Conservation (phyloP, 345 rosid genomes). For the Eucalyptus urophylla region DNA sequence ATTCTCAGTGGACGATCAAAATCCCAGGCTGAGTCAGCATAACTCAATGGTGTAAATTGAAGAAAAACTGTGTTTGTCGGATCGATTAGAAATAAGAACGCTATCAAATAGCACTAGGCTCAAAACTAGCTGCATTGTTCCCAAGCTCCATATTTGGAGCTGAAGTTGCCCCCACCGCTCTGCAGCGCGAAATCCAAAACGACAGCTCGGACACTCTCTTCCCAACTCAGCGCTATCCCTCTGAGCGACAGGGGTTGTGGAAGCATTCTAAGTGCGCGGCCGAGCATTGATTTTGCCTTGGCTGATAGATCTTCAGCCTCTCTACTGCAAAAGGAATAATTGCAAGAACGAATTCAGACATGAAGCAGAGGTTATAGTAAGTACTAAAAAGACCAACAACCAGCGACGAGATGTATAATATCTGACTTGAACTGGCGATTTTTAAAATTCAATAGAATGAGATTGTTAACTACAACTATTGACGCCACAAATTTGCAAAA, state of each 20-base stretch:
- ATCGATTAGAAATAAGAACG: not conserved
- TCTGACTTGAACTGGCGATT: not conserved
- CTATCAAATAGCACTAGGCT: not conserved
- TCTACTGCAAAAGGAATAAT: not conserved
- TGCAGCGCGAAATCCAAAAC: slow-evolving; percentile 11
- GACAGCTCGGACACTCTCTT: slow-evolving; percentile 8
- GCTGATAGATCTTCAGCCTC: slow-evolving; percentile 12
- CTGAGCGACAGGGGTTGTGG: slow-evolving; percentile 17
- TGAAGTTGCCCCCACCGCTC: slow-evolving; percentile 32
- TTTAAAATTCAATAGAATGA: not conserved
- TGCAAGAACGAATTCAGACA: not conserved
- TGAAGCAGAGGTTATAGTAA: not conserved
- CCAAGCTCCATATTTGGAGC: slow-evolving; percentile 32
- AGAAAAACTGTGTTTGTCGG: not conserved
- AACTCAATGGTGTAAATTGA: not conserved
- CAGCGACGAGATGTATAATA: not conserved
- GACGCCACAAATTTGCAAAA: not conserved
- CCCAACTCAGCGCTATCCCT: slow-evolving; percentile 22
- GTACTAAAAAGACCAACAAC: not conserved
- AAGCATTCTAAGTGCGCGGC: slow-evolving; percentile 6
- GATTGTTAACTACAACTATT: not conserved
- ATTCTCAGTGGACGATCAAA: not conserved
- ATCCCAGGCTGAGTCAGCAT: not conserved
- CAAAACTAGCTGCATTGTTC: not conserved
- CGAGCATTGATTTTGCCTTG: slow-evolving; percentile 10